phyloP scores from a whole-genome alignment of 352 stramenopile species.

The Pythium scleroteichum region DNA sequence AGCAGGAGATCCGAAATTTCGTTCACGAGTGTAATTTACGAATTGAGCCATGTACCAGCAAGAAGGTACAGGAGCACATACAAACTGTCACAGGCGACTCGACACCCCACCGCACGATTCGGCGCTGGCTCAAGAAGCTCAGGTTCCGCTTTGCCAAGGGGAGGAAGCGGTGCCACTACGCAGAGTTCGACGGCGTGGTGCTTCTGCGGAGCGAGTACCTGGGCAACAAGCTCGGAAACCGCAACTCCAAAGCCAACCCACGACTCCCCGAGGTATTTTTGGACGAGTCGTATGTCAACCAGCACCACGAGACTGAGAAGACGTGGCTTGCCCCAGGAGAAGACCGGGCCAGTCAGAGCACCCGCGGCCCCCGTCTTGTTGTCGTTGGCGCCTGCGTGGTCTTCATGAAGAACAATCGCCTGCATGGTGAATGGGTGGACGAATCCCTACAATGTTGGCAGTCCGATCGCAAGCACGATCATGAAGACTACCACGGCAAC shows the following conservation, averaged over 20 bases:
- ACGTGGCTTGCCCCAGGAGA: neutral
- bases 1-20: neutral
- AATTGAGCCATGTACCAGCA: constrained; percentile 2
- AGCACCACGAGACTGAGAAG: neutral
- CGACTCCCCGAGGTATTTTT: constrained; percentile 7
- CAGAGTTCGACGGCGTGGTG: too few relatives aligned
- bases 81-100: neutral
- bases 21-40: neutral
- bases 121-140: too few relatives aligned
- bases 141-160: too few relatives aligned
- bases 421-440: constrained; percentile 10
- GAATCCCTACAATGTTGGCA: constrained; percentile 1
- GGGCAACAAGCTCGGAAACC: neutral
- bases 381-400: constrained; percentile 13
- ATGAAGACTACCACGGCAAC: constrained; percentile 22
- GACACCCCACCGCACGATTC: neutral
- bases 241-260: constrained; percentile 3
- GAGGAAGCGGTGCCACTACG: too few relatives aligned
- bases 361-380: constrained; percentile 3
- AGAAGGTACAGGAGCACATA: neutral
- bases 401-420: neutral
- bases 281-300: constrained; percentile 9
- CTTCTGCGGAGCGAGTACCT: too few relatives aligned
- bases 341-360: neutral
- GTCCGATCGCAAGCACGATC: neutral